These are phyloP conservation scores for Claviceps pazoutovae DNA, from an alignment of 2,329 filamentous ascomycete species.

Conservation along the genomic window DNA sequence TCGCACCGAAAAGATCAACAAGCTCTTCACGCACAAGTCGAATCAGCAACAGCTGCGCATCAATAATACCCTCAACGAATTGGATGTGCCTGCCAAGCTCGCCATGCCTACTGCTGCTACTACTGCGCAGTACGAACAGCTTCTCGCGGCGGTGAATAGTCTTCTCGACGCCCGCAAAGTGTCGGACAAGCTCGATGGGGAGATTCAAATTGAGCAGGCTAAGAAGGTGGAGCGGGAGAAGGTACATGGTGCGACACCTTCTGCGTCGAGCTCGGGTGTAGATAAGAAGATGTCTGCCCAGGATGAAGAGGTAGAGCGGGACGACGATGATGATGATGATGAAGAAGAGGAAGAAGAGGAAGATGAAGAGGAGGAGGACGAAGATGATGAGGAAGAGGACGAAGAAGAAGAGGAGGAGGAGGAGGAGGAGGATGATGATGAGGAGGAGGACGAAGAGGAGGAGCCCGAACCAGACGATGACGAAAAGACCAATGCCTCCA, in stretches of 20 bases:
- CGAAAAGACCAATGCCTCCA: neutral
- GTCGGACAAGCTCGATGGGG: slow-evolving; percentile 60
- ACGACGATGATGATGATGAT: neutral
- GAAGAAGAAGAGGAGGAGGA: no score
- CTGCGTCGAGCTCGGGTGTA: neutral
- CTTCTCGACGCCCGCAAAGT: slow-evolving; percentile 63
- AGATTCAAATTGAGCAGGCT: slow-evolving; percentile 47
- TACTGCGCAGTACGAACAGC: slow-evolving; percentile 54
- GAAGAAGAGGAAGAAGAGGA: no score
- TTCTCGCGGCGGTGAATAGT: slow-evolving; percentile 52
- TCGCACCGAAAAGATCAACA: slow-evolving; percentile 69
- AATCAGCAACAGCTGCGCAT: slow-evolving; percentile 65
- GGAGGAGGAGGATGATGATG: no score
- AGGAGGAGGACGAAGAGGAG: no score
- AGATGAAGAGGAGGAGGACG: no score
- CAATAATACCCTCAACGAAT: slow-evolving; percentile 53
- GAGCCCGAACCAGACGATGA: slow-evolving; percentile 6
- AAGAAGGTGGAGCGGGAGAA: slow-evolving; percentile 41
- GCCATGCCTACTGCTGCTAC: slow-evolving; percentile 63
- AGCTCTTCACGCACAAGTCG: slow-evolving; percentile 64
- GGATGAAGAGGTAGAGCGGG: slow-evolving; percentile 5
- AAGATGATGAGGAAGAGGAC: no score
- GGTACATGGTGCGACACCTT: slow-evolving; percentile 8
- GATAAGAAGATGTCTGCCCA: neutral
- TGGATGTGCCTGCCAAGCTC: slow-evolving; percentile 56